Evolutionary conservation across 768 basidiomycete species (phyloP).

Genomic region (Amanita rubescens): DNA sequence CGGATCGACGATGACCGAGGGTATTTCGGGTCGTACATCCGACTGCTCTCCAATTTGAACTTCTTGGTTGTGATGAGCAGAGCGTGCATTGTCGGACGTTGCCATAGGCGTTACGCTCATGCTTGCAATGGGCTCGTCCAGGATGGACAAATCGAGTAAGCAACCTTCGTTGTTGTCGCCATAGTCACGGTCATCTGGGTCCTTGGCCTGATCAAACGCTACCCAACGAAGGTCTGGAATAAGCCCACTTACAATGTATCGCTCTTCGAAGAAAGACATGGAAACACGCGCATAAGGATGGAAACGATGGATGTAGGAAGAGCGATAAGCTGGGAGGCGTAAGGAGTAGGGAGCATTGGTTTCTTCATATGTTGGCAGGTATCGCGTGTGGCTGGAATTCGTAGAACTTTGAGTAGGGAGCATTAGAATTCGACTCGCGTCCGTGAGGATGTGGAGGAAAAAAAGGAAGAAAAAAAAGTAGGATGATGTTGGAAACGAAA

Average conservation of each 20-base stretch:
- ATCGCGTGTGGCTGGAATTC: background rate
- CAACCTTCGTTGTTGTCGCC: background rate
- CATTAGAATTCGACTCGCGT: background rate
- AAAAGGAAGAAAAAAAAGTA: background rate
- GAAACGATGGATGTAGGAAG: conserved; percentile 1
- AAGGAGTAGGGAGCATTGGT: background rate
- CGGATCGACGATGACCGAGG: background rate
- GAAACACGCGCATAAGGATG: background rate
- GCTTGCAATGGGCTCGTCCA: no score
- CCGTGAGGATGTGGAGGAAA: background rate
- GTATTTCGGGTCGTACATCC: background rate
- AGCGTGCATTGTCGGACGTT: no score
- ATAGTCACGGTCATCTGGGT: background rate
- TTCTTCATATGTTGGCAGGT: conserved; percentile 1
- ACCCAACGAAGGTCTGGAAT: background rate
- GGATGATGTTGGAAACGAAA: background rate
- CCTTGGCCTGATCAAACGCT: background rate
- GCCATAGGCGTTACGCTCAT: no score
- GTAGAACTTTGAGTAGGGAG: background rate
- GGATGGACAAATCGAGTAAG: no score
- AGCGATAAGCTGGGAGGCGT: background rate
- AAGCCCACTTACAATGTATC: background rate
- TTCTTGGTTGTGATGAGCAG: background rate
- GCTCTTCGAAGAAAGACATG: background rate
- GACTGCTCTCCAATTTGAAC: background rate